Evolutionary conservation across 2,329 filamentous ascomycete species (phyloP), one percentile per base, ranked within the genome.

Genomic region (Cadophora sp.): DNA sequence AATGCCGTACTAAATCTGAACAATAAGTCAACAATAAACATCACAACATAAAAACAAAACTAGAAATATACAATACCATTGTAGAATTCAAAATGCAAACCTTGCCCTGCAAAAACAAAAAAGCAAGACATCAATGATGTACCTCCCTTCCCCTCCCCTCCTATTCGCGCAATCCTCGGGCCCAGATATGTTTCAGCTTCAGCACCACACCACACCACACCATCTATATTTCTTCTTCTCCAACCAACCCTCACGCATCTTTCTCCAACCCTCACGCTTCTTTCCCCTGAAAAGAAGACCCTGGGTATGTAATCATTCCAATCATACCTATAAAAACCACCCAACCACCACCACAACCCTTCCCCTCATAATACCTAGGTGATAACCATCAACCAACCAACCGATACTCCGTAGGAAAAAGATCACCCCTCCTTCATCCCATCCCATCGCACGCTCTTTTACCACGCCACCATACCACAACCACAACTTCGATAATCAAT

Each of bases 101-200:
- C 24, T 20, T 51, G 27, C 20, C 14, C 18, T 16, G 27, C 51
- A 36, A 55, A n/a, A 36, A n/a, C 4, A 14, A 22, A 24, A 14
- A 33, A 33, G 30, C 48, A 53, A 39, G 36, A 39, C 36, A 39
- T 45, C 43, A 18, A 45, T 18, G 5, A 45, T 8, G 16, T 45
- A 18, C 16, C 14, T 6, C 30, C 53, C 39, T 2, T 53, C 4
- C 8, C 33, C 48, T 13, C 33, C 48, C 36, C 47, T 63, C 33
- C 60, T 20, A 58, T 63, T 47, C 53, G 30, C 18, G 47, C 22
- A 36, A 56, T 45, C 18, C 50, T 59, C 50, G n/a, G 39, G 27
- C 48, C 41, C 22, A 22, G 45, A 55, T 20, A 30, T 62, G 64
- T 66, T 66, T 66, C 59, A 56, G 48, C 33, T 66, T 53, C 39